These are phyloP conservation scores for Aspergillus cavernicola DNA, from an alignment of 495 filamentous ascomycete genomes.

Conservation along the genomic window DNA sequence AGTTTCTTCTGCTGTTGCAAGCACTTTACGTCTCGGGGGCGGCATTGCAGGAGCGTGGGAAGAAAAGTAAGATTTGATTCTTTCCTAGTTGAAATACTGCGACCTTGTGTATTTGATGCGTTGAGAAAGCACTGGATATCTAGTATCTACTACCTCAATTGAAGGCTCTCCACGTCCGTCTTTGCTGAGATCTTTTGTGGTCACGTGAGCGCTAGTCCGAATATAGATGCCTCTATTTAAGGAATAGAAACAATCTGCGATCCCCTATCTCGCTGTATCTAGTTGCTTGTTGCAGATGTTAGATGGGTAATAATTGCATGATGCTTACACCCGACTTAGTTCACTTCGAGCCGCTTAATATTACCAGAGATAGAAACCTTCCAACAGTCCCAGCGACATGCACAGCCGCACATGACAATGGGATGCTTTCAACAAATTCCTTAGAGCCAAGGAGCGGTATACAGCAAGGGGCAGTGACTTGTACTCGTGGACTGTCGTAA, in stretches of 20 bases:
- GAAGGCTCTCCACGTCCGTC: not conserved
- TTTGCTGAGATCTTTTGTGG: conserved; percentile 4
- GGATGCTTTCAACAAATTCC: not conserved
- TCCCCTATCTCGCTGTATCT: not conserved
- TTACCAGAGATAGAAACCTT: too few relatives aligned
- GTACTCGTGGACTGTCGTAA: not conserved
- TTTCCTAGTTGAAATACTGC: too few relatives aligned
- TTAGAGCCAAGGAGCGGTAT: not conserved
- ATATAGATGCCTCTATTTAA: not conserved
- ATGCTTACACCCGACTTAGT: not conserved
- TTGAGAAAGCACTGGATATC: too few relatives aligned
- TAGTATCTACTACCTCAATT: too few relatives aligned
- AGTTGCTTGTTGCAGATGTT: not conserved
- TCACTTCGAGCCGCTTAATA: not conserved
- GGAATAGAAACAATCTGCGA: not conserved
- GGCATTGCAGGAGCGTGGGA: conserved; percentile 49
- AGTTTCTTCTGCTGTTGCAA: conserved; percentile 71
- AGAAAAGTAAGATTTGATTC: too few relatives aligned
- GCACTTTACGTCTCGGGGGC: conserved; percentile 68
- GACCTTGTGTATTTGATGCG: too few relatives aligned
- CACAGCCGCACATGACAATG: not conserved
- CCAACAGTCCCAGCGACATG: not conserved
- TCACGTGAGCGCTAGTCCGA: conserved; percentile 10
- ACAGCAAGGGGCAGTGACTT: conserved; percentile 1
- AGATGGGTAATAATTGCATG: not conserved